Base-by-base conservation (phyloP, 345 rosid genomes). In the Xanthoceras sorbifolium region DNA sequence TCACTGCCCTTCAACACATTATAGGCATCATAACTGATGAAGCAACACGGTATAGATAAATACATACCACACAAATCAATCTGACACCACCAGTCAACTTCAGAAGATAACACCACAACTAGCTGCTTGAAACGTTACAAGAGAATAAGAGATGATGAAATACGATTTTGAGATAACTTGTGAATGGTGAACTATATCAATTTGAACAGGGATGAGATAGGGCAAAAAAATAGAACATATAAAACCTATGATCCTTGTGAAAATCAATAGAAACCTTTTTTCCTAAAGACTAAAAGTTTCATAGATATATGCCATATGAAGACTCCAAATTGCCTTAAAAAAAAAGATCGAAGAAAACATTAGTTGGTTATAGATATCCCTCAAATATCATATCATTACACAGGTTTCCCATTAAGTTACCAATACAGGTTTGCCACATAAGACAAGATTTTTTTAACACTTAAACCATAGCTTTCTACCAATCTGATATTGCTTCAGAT, bases 21-120 rank as follows among this genome's bases (percentile, higher is more conserved):
- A 31, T 23, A 25, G 23, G 75, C 5, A 20, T 34, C 31, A 4
- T 71, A 71, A 22, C 50, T 22, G 22, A 57, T 29, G 14, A 44
- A 61, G 38, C 29, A 55, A 46, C 59, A 25, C 11, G 0, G 7
- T 50, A 31, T 5, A 42, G 0, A 42, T 6, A 6, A 8, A 72
- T 42, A 12, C 18, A 17, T 25, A 17, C 31, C 44, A 11, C 29
- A 10, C 20, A n/a, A 28, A 74, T 48, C 31, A 46, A 64, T 22
- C 62, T 25, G 66, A 72, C 28, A n/a, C 36, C 67, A 59, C 57
- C 34, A 60, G 54, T 72, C 31, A 71, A 52, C 28, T 52, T 54
- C 20, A 14, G 6, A 25, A 31, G 18, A 32, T 22, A 34, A 11
- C n/a, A 29, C 64, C 64, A 36, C 17, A 22, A n/a, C 12, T 31